Conservation (phyloP, 2,329 filamentous ascomycete species). For the Claviceps pazoutovae region DNA sequence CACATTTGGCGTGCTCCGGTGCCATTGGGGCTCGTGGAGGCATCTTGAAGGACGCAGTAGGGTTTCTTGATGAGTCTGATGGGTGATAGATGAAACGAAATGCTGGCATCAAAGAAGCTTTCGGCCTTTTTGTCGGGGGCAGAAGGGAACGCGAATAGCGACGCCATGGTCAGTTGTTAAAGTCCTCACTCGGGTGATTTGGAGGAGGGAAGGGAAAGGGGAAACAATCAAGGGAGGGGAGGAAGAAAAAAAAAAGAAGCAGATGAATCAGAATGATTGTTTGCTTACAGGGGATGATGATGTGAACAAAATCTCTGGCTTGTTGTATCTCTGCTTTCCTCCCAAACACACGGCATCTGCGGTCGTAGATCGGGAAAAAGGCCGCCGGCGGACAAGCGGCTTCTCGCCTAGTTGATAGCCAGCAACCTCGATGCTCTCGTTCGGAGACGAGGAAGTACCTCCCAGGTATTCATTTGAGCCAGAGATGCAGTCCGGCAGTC, state of each 20-base stretch:
- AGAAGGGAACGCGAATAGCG: no score
- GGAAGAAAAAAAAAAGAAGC: background rate
- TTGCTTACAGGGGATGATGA: slow-evolving; percentile 1
- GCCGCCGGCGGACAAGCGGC: background rate
- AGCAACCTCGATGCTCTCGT: background rate
- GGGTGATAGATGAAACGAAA: slow-evolving; percentile 2
- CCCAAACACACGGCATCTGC: slow-evolving; percentile 1
- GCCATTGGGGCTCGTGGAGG: background rate
- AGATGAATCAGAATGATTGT: no score
- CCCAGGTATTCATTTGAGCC: background rate
- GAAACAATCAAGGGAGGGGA: no score
- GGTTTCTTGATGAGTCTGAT: slow-evolving; percentile 5
- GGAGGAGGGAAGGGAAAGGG: no score
- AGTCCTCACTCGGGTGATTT: no score
- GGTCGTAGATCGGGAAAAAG: background rate
- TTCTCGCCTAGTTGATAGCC: background rate
- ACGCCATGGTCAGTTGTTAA: no score
- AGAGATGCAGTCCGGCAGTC: slow-evolving; percentile 1
- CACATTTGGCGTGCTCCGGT: background rate
- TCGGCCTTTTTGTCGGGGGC: background rate
- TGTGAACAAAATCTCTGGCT: background rate
- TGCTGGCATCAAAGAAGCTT: background rate
- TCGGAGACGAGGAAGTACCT: background rate
- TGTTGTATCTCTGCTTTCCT: background rate
- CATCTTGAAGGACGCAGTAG: slow-evolving; percentile 3